Evolutionary conservation across 2,329 filamentous ascomycete genomes (phyloP).

Genomic region (Fonsecaea monophora): DNA sequence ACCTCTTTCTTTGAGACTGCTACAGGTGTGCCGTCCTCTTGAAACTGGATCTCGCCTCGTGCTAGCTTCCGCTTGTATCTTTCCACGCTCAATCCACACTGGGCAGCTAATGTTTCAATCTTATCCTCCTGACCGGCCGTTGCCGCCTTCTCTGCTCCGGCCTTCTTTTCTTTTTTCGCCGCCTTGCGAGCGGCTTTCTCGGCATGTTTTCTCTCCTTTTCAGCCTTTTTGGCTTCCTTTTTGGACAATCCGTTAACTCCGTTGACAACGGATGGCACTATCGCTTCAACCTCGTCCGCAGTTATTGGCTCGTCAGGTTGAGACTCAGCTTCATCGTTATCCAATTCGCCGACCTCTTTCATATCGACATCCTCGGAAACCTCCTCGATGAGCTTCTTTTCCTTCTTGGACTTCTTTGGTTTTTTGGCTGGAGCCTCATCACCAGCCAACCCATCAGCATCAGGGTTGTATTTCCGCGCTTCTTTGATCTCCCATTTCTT

Average conservation of each 20-base stretch:
- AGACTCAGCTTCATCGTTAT: slow-evolving; percentile 50
- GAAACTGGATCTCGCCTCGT: slow-evolving; percentile 74
- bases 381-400: slow-evolving; percentile 54
- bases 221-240: slow-evolving; percentile 48
- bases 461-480: slow-evolving; percentile 89
- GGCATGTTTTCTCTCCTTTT: slow-evolving; percentile 51
- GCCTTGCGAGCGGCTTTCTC: slow-evolving; percentile 40
- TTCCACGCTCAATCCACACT: slow-evolving; percentile 72
- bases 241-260: slow-evolving; percentile 33
- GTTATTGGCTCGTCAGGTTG: slow-evolving; percentile 54
- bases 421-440: slow-evolving; percentile 66
- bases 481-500: slow-evolving; percentile 90
- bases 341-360: slow-evolving; percentile 48
- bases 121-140: slow-evolving; percentile 51
- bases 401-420: slow-evolving; percentile 49
- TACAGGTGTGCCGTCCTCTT: slow-evolving; percentile 68
- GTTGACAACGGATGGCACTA: slow-evolving; percentile 40
- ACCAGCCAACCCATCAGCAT: slow-evolving; percentile 82
- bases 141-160: slow-evolving; percentile 48
- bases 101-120: slow-evolving; percentile 66
- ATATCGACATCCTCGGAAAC: slow-evolving; percentile 47
- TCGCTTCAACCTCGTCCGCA: slow-evolving; percentile 44
- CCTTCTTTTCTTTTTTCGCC: slow-evolving; percentile 45
- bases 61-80: slow-evolving; percentile 82
- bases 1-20: slow-evolving; percentile 77